These are phyloP conservation scores for Monascus purpureus DNA, from an alignment of 495 filamentous ascomycete genomes.

Conservation along the genomic window DNA sequence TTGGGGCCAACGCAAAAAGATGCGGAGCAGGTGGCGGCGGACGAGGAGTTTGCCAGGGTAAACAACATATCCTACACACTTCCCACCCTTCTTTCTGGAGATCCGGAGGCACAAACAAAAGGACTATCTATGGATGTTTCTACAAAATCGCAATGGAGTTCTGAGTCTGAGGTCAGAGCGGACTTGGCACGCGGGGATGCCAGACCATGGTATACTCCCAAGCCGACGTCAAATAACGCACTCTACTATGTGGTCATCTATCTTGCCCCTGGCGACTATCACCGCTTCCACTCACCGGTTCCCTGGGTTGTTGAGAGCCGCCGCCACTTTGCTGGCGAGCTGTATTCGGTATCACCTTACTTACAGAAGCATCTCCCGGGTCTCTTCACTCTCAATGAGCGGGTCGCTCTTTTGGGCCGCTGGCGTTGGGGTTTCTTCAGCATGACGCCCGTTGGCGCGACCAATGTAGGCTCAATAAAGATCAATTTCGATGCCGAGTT, in stretches of 20 bases:
- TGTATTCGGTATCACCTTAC: conserved; percentile 91
- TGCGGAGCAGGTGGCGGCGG: conserved; percentile 43
- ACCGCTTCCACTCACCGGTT: conserved; percentile 90
- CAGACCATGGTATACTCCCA: conserved; percentile 63
- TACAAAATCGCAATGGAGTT: conserved; percentile 45
- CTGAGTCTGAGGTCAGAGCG: conserved; percentile 69
- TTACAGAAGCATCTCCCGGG: conserved; percentile 82
- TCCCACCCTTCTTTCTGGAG: conserved; percentile 75
- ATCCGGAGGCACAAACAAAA: conserved; percentile 15
- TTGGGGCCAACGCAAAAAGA: conserved; percentile 16
- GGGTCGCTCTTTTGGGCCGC: conserved; percentile 81
- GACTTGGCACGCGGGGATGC: conserved; percentile 63
- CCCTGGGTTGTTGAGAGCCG: conserved; percentile 87
- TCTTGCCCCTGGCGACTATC: conserved; percentile 96
- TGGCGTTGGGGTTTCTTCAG: conserved; percentile 98
- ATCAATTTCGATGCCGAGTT: conserved; percentile 96
- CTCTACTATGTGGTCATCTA: conserved; percentile 95
- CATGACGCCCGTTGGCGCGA: conserved; percentile 89
- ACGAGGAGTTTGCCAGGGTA: conserved; percentile 87
- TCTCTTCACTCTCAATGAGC: conserved; percentile 91
- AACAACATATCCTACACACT: conserved; percentile 97
- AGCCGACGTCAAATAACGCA: conserved; percentile 41
- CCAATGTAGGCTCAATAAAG: conserved; percentile 95
- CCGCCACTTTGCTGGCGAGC: conserved; percentile 90
- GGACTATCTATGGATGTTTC: conserved; percentile 45